Evolutionary conservation across 2,329 filamentous ascomycete species (phyloP).

Genomic region (Cladorrhinum sp.): DNA sequence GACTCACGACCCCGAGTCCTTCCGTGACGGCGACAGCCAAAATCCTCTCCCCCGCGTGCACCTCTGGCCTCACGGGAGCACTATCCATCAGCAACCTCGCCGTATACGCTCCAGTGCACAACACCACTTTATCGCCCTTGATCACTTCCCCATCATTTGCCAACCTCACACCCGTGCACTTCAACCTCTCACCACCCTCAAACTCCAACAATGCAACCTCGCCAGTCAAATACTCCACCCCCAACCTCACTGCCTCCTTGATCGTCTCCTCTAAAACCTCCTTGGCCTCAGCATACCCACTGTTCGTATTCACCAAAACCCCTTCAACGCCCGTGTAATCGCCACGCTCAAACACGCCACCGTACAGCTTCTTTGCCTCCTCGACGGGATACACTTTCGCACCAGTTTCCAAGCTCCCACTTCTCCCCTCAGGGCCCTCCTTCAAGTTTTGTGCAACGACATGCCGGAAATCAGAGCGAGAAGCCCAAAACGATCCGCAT

Average conservation of each 20-base stretch:
- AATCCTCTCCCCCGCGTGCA: slow-evolving; percentile 53
- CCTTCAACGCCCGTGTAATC: slow-evolving; percentile 58
- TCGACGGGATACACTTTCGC: slow-evolving; percentile 45
- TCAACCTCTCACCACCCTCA: slow-evolving; percentile 28
- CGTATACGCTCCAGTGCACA: slow-evolving; percentile 58
- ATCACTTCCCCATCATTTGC: slow-evolving; percentile 42
- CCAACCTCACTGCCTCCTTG: slow-evolving; percentile 48
- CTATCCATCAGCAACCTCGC: slow-evolving; percentile 52
- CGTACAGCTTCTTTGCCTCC: slow-evolving; percentile 49
- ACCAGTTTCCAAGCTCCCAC: slow-evolving; percentile 36
- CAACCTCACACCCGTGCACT: slow-evolving; percentile 47
- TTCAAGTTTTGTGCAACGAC: slow-evolving; percentile 54
- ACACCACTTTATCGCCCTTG: slow-evolving; percentile 48
- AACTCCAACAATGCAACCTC: slow-evolving; percentile 49
- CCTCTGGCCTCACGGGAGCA: slow-evolving; percentile 44
- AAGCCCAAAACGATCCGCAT: slow-evolving; percentile 58
- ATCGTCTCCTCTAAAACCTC: slow-evolving; percentile 56
- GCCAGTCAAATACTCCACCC: slow-evolving; percentile 57
- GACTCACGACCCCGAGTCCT: slow-evolving; percentile 53
- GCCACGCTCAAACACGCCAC: slow-evolving; percentile 57
- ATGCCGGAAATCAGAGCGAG: slow-evolving; percentile 47
- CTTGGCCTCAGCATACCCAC: slow-evolving; percentile 62
- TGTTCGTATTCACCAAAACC: slow-evolving; percentile 58
- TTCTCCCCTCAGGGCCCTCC: slow-evolving; percentile 35
- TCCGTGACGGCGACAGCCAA: slow-evolving; percentile 58